Evolutionary conservation across 305 asterid species (phyloP), one percentile per base, ranked within the genome.

Genomic region (Fraxinus latifolia): DNA sequence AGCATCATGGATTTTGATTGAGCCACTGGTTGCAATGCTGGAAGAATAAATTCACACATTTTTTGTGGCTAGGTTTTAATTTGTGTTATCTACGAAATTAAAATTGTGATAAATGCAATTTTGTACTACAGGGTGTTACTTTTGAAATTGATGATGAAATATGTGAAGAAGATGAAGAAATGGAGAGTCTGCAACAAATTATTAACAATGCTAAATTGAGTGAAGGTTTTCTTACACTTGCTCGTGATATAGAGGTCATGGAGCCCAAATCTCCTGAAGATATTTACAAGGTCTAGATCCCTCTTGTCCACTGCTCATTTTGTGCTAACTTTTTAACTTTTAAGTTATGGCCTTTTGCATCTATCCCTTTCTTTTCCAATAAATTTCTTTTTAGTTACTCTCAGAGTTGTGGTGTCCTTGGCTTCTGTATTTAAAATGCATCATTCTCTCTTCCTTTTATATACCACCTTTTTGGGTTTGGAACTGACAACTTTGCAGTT

Each of bases 171-270:
- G 95, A 91, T 82, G 93, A 91, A 76, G 97, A 96, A 80, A 90
- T 95, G 88, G 95, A 94, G 78, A 91, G 88, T 47, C 81, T 96
- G 82, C 97, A 94, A 86, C 95, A 90, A 71, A 90, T 93, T 55
- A 89, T 96, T 85, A 92, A 90, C 87, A 96, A 93, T 86, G 31
- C 91, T 32, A 94, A 93, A 90, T 82, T 94, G 89, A 93, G 86
- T 89, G 98, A 96, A 88, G 99, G 99, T 37, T 96, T 87, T 89
- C 98, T 96, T 82, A 89, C 98, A 36, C 98, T 96, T 89, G 99
- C 98, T 81, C 97, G 97, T 44, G 99, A 96, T 88, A 93, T 96
- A 77, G 99, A 94, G 89, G 99, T 96, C 82, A 96, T 94, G 98
- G 99, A 96, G 89, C 92, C 99, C 78, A 96, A 94, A 89, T 92